Evolutionary conservation across 768 basidiomycete species (phyloP), one percentile per base, ranked within the genome.

Genomic region (Leccinum disarticulatum): DNA sequence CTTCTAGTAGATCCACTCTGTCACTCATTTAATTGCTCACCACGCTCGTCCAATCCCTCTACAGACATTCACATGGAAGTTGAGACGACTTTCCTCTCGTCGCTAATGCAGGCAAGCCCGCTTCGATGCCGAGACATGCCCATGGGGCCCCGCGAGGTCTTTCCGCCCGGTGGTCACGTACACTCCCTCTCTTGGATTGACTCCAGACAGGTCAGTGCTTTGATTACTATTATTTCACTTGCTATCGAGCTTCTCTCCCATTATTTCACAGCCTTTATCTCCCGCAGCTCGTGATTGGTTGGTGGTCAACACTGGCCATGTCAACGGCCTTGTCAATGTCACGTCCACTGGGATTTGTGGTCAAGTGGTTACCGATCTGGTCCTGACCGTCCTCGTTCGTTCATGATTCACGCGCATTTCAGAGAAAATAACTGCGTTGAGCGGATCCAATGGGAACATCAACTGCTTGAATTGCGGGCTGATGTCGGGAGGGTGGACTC

Each of bases 401-500:
- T 19, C 53, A 31, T 56, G 33, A 55, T 55, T 55, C 48, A 68
- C 38, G 14, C 36, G 35, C 30, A 33, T 38, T 22, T 54, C 66
- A 89, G 87, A 66, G 65, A 59, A 82, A 43, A 74, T 80, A 61
- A 85, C 82, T 4, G 65, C 71, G 7, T 73, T 77, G 27, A 74
- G 76, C 43, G 90, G 90, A 17, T 88, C 88, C 17, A 90, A 90
- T 67, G 88, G 88, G n/a, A 71, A 78, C 67, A 84, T 90, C 52
- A 77, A 83, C 56, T 93, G 87, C 83, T 72, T 93, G 64, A 91
- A 90, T 76, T 94, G 92, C 67, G 91, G 90, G 47, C 71, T 94
- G 56, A 76, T 80, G 48, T 68, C 64, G 33, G 68, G 69, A 35
- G 88, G 88, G 31, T 95, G 93, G 93, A 81, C 74, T 52, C 91